A percentile compares a stretch with the other conserved stretches of the same genome.
phyloP scores from a whole-genome alignment of 352 stramenopile species.

The Achlya hypogyna region DNA sequence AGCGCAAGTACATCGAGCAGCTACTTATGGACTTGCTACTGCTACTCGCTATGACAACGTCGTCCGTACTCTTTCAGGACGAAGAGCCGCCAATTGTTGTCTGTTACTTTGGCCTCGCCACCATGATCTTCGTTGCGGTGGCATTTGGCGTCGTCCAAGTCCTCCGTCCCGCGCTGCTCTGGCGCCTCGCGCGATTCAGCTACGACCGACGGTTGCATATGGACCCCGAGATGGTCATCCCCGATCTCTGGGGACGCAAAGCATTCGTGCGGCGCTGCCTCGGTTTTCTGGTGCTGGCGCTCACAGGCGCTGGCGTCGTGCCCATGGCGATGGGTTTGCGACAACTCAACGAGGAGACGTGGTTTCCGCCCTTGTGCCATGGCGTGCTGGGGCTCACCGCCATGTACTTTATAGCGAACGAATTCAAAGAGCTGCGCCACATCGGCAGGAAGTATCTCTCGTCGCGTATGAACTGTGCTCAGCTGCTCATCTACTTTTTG shows the following conservation, averaged over 20 bases:
- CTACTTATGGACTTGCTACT: constrained; percentile 1
- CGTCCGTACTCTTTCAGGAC: background rate
- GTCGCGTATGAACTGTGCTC: background rate
- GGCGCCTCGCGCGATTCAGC: background rate
- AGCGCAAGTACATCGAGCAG: constrained; percentile 11
- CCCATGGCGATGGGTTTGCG: background rate
- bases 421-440: background rate
- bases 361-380: constrained; percentile 1
- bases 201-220: background rate
- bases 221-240: background rate
- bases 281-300: background rate
- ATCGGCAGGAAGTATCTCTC: background rate
- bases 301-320: background rate
- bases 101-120: background rate
- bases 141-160: background rate
- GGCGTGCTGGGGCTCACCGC: background rate
- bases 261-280: background rate
- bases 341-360: background rate
- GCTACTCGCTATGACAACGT: constrained; percentile 1
- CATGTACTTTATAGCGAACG: background rate
- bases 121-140: background rate
- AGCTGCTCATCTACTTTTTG: background rate
- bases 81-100: background rate
- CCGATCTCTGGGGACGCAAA: background rate
- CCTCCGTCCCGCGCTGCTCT: background rate